Conservation (phyloP, 345 rosid genomes). For the Anastatica hierochuntica region DNA sequence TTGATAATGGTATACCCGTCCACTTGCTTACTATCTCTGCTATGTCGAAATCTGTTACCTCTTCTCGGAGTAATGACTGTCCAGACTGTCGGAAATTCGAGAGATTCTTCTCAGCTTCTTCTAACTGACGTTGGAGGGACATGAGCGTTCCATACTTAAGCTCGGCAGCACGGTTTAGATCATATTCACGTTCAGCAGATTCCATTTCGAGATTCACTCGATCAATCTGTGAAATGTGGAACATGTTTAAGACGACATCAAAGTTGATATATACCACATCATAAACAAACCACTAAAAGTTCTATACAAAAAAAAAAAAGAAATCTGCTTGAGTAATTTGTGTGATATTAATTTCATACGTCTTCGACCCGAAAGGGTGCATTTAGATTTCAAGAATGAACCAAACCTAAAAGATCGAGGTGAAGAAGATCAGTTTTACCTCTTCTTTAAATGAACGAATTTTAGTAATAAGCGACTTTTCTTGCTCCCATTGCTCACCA, state of each 20-base stretch:
- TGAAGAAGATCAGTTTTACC: slow-evolving; percentile 27
- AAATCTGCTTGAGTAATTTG: no score
- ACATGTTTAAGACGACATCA: slow-evolving; percentile 1
- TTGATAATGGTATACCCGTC: slow-evolving; percentile 94
- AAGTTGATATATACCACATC: not conserved
- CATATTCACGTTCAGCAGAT: slow-evolving; percentile 90
- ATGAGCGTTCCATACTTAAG: slow-evolving; percentile 84
- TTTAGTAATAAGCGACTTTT: slow-evolving; percentile 61
- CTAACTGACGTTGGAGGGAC: slow-evolving; percentile 79
- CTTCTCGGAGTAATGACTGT: slow-evolving; percentile 74
- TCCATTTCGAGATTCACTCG: slow-evolving; percentile 86
- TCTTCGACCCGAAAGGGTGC: no score
- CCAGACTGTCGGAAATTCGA: slow-evolving; percentile 57
- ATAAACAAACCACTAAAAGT: not conserved
- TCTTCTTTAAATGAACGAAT: slow-evolving; percentile 85
- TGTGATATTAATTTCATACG: no score
- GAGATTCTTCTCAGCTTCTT: slow-evolving; percentile 80
- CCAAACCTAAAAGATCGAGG: not conserved
- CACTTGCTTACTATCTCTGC: slow-evolving; percentile 93
- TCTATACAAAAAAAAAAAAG: not conserved
- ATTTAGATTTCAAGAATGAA: not conserved
- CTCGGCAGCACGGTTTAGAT: slow-evolving; percentile 81
- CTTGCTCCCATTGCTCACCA: slow-evolving; percentile 63
- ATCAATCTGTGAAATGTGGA: slow-evolving; percentile 48
- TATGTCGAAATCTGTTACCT: slow-evolving; percentile 81